phyloP scores from a whole-genome alignment of 352 stramenopile species.

The Phytophthora quininea region DNA sequence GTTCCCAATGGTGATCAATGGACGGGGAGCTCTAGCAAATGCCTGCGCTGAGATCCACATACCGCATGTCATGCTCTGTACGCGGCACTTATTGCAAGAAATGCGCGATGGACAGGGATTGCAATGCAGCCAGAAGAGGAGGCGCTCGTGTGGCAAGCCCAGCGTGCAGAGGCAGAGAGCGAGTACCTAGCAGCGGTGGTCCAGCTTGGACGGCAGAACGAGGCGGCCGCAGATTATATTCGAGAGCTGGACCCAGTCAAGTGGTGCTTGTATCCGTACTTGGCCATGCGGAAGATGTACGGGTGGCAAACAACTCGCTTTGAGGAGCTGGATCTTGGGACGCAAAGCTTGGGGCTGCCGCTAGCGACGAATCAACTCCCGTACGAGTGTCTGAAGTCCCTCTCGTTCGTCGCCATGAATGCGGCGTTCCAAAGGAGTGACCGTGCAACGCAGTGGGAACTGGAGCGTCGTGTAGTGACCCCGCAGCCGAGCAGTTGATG shows the following conservation, averaged over 20 bases:
- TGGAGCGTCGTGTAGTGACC: slow-evolving; percentile 48
- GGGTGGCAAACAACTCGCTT: slow-evolving; percentile 55
- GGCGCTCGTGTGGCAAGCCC: slow-evolving; percentile 42
- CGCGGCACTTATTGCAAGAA: slow-evolving; percentile 42
- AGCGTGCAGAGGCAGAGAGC: slow-evolving; percentile 46
- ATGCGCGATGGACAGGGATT: slow-evolving; percentile 25
- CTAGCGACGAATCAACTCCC: slow-evolving; percentile 30
- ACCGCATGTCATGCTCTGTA: slow-evolving; percentile 44
- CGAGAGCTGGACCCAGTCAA: slow-evolving; percentile 35
- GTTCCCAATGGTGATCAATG: slow-evolving; percentile 47
- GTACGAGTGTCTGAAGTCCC: slow-evolving; percentile 49
- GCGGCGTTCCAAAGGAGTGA: slow-evolving; percentile 45
- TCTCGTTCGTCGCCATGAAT: slow-evolving; percentile 43
- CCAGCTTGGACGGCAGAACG: slow-evolving; percentile 39
- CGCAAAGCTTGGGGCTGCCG: slow-evolving; percentile 17
- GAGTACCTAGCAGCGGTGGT: slow-evolving; percentile 38
- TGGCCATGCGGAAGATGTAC: slow-evolving; percentile 48
- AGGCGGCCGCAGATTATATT: slow-evolving; percentile 42
- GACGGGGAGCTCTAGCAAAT: slow-evolving; percentile 21
- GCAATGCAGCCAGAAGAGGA: slow-evolving; percentile 34
- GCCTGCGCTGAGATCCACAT: slow-evolving; percentile 32
- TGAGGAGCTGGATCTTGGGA: slow-evolving; percentile 29
- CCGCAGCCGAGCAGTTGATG: slow-evolving; percentile 50
- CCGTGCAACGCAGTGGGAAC: slow-evolving; percentile 43
- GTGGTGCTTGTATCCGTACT: slow-evolving; percentile 57